phyloP scores from a whole-genome alignment of 2,329 filamentous ascomycete species.

The Verticillium albo-atrum region DNA sequence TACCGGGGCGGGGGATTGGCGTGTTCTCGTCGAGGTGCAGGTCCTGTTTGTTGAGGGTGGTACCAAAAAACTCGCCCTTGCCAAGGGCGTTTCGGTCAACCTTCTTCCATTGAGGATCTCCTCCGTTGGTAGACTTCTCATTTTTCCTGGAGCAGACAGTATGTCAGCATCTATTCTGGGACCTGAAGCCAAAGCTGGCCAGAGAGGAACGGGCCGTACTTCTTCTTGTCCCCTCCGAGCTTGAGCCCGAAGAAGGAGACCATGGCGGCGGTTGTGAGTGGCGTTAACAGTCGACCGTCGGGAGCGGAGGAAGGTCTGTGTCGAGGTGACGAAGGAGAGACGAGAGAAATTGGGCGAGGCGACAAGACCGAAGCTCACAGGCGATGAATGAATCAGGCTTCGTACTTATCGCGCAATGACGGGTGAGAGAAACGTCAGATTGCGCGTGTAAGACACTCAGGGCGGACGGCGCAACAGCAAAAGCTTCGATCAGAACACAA shows the following conservation, averaged over 20 bases:
- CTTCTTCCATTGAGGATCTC: slow-evolving; percentile 18
- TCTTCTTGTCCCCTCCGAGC: slow-evolving; percentile 52
- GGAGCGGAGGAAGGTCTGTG: neutral
- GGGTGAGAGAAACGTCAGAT: neutral
- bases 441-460: neutral
- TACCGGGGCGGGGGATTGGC: slow-evolving; percentile 30
- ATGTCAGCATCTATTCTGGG: neutral
- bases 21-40: slow-evolving; percentile 21
- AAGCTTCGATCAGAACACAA: neutral
- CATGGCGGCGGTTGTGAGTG: slow-evolving; percentile 29
- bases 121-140: slow-evolving; percentile 13
- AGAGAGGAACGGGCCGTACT: slow-evolving; percentile 22
- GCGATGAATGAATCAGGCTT: neutral
- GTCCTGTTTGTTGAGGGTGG: slow-evolving; percentile 26
- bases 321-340: neutral
- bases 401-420: neutral
- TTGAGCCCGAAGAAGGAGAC: slow-evolving; percentile 57
- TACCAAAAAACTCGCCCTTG: slow-evolving; percentile 31
- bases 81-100: slow-evolving; percentile 26
- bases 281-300: neutral
- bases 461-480: neutral
- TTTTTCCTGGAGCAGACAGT: slow-evolving; percentile 5
- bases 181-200: neutral
- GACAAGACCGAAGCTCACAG: neutral
- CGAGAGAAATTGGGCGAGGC: neutral